A percentile compares a stretch with the other conserved stretches of the same genome.
phyloP scores from a whole-genome alignment of 73 alveolate genomes.

The Paramecium bursaria region DNA sequence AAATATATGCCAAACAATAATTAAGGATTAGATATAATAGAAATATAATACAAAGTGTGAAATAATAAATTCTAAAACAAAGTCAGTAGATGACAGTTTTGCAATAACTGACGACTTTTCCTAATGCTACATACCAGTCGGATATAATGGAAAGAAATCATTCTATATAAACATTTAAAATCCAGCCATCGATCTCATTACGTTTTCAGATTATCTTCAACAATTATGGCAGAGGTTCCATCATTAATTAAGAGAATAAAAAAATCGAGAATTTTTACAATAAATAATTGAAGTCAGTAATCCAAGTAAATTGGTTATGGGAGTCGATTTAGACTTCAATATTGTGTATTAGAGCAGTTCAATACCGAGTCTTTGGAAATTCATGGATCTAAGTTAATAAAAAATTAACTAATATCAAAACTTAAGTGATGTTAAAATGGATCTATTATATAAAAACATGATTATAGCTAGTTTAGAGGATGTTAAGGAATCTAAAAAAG shows the following conservation, averaged over 20 bases:
- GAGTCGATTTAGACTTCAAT: slow-evolving; percentile 6
- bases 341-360: slow-evolving; percentile 42
- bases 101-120: slow-evolving; percentile 1
- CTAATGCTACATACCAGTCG: slow-evolving; percentile 28
- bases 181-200: slow-evolving; percentile 27
- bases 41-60: not conserved
- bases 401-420: slow-evolving; percentile 25
- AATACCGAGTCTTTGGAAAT: slow-evolving; percentile 28
- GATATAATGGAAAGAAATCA: not conserved
- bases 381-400: slow-evolving; percentile 13
- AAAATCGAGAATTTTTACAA: slow-evolving; percentile 37
- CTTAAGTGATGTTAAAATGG: slow-evolving; percentile 8
- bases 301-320: slow-evolving; percentile 30
- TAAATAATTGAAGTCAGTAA: slow-evolving; percentile 52
- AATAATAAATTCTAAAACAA: slow-evolving; percentile 8
- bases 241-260: slow-evolving; percentile 44
- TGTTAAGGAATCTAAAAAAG: not conserved
- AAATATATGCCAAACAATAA: not conserved
- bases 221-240: slow-evolving; percentile 34
- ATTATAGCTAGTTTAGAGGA: slow-evolving; percentile 7
- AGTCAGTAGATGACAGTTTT: slow-evolving; percentile 23
- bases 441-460: not conserved
- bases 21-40: not conserved
- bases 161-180: slow-evolving; percentile 26
- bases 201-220: slow-evolving; percentile 41